Evolutionary conservation across 306 rosid species (phyloP).

Genomic region (Pterocarpus macrocarpus): DNA sequence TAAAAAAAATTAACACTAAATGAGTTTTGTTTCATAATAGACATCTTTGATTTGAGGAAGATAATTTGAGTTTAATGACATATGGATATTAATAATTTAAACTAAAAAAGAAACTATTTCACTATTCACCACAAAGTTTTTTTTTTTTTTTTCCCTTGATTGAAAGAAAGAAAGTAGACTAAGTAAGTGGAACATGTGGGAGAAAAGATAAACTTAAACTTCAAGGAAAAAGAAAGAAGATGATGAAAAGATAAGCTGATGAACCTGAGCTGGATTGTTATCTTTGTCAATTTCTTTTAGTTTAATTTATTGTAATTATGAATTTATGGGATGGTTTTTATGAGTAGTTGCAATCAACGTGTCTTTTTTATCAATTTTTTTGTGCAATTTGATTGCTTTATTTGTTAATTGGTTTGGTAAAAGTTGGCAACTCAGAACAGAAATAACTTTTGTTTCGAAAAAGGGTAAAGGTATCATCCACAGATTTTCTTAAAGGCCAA

Average conservation of each 20-base stretch:
- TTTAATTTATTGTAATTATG: conserved; percentile 16
- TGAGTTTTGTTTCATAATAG: no score
- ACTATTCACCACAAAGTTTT: not conserved
- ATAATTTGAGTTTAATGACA: no score
- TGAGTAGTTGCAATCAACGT: not conserved
- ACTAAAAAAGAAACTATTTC: no score
- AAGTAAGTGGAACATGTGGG: not conserved
- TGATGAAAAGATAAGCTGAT: not conserved
- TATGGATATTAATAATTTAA: no score
- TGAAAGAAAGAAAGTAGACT: not conserved
- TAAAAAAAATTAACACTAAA: no score
- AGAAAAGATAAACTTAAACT: not conserved
- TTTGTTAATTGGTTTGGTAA: not conserved
- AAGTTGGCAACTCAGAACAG: not conserved
- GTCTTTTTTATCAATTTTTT: not conserved
- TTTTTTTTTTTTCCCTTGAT: not conserved
- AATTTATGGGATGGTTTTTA: conserved; percentile 29
- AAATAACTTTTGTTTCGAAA: not conserved
- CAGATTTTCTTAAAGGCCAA: not conserved
- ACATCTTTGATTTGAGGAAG: no score
- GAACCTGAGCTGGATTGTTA: not conserved
- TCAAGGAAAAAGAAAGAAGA: not conserved
- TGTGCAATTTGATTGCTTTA: not conserved
- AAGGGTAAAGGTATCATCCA: not conserved
- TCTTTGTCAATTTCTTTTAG: conserved; percentile 11